Evolutionary conservation across 2,329 filamentous ascomycete species (phyloP).

Genomic region (Cadophora sp.): DNA sequence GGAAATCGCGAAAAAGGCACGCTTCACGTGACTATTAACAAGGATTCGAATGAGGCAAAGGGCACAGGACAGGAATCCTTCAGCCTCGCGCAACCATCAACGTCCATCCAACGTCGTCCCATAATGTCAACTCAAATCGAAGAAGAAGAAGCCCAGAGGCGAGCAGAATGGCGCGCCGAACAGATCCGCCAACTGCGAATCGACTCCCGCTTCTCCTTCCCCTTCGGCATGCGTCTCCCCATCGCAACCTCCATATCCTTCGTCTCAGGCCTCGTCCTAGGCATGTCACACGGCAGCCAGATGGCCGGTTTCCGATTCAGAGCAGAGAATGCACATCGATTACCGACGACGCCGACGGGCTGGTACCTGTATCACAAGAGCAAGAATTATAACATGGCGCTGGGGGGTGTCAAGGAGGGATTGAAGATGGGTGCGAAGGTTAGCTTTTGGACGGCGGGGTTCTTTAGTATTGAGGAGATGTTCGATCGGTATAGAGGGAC

Average conservation of each 20-base stretch:
- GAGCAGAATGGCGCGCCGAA: constrained; percentile 25
- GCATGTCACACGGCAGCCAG: constrained; percentile 74
- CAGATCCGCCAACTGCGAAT: constrained; percentile 25
- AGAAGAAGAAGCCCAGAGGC: constrained; percentile 26
- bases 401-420: constrained; percentile 80
- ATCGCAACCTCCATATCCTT: constrained; percentile 69
- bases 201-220: constrained; percentile 61
- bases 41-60: constrained; percentile 1
- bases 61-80: constrained; percentile 7
- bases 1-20: constrained; percentile 14
- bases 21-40: constrained; percentile 12
- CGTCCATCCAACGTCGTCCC: constrained; percentile 22
- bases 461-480: constrained; percentile 84
- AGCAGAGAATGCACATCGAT: constrained; percentile 94
- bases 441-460: constrained; percentile 74
- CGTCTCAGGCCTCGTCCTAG: constrained; percentile 72
- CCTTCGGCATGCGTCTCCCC: constrained; percentile 69
- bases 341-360: constrained; percentile 80
- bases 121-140: constrained; percentile 27
- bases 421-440: constrained; percentile 75
- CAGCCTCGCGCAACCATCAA: constrained; percentile 28
- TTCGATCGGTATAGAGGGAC: constrained; percentile 75
- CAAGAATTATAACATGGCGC: constrained; percentile 89
- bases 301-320: constrained; percentile 83
- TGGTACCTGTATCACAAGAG: constrained; percentile 99